Conservation (phyloP, 139 green algal genomes). For the Auxenochlorella pyrenoidosa region DNA sequence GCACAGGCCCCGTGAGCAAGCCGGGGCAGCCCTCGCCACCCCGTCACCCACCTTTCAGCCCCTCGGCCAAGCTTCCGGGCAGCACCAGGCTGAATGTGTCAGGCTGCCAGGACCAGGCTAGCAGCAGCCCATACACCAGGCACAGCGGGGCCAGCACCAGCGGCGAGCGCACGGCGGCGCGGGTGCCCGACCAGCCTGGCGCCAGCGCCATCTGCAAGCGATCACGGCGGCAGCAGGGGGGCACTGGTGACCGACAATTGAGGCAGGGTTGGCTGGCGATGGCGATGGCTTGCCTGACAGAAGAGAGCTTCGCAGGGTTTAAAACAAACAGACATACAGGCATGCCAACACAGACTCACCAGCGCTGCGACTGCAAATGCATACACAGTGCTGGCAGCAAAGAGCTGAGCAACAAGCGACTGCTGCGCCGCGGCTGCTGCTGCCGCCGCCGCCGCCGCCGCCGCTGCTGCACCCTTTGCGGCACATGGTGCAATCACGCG, state of each 20-base stretch:
- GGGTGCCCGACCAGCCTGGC: slow-evolving; percentile 14
- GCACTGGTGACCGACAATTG: too few relatives aligned
- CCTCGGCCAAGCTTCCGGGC: slow-evolving; percentile 69
- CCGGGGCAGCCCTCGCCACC: not conserved
- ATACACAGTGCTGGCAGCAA: slow-evolving; percentile 38
- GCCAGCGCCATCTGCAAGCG: slow-evolving; percentile 41
- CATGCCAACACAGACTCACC: not conserved
- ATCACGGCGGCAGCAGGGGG: too few relatives aligned
- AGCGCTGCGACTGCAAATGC: slow-evolving; percentile 5
- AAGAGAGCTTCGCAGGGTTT: too few relatives aligned
- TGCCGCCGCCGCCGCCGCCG: slow-evolving; percentile 5
- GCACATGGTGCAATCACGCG: not conserved
- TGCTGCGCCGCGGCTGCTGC: slow-evolving; percentile 1
- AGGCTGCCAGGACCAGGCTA: slow-evolving; percentile 67
- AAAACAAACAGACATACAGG: too few relatives aligned
- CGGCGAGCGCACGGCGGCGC: not conserved
- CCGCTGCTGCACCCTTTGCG: not conserved
- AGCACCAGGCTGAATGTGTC: slow-evolving; percentile 78
- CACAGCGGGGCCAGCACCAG: slow-evolving; percentile 52
- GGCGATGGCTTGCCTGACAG: too few relatives aligned
- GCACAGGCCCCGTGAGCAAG: not conserved
- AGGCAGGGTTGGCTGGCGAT: too few relatives aligned
- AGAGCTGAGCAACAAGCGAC: slow-evolving; percentile 21
- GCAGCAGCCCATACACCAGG: slow-evolving; percentile 62
- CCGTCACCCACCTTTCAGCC: slow-evolving; percentile 55